A percentile compares a stretch with the other conserved stretches of the same genome.
Conservation (phyloP, 192 early-diverging fungal genomes). For the Podila clonocystis region DNA sequence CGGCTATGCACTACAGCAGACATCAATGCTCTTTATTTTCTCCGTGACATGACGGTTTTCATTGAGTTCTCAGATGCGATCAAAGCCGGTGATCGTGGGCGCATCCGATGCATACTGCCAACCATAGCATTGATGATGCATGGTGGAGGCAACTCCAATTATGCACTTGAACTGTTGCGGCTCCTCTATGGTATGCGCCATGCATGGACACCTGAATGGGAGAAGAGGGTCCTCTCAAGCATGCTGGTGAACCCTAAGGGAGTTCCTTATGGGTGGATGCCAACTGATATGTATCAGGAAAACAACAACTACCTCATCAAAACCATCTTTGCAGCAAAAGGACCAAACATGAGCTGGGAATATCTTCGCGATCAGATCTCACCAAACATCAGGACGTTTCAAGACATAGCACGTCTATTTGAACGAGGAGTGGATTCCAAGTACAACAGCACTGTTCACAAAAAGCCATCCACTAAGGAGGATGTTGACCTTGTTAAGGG, state of each 20-base stretch:
- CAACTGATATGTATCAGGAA: slow-evolving; percentile 25
- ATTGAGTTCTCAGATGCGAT: slow-evolving; percentile 11
- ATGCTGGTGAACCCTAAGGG: slow-evolving; percentile 28
- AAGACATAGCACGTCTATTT: slow-evolving; percentile 12
- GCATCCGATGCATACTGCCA: slow-evolving; percentile 1
- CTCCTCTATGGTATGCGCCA: slow-evolving; percentile 17
- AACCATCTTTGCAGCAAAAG: slow-evolving; percentile 16
- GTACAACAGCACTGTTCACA: slow-evolving; percentile 5
- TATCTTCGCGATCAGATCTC: slow-evolving; percentile 16
- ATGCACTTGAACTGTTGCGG: slow-evolving; percentile 16
- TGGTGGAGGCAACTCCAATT: slow-evolving; percentile 27
- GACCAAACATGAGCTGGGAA: slow-evolving; percentile 29
- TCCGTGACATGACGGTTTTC: slow-evolving; percentile 14
- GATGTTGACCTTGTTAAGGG: slow-evolving; percentile 3
- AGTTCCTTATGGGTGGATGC: slow-evolving; percentile 14
- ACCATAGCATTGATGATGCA: slow-evolving; percentile 26
- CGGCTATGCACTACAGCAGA: slow-evolving; percentile 6
- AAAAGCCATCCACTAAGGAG: neutral
- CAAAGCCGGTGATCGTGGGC: slow-evolving; percentile 18
- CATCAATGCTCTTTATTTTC: slow-evolving; percentile 13
- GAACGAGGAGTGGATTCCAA: slow-evolving; percentile 10
- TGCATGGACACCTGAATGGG: slow-evolving; percentile 17
- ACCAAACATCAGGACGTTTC: slow-evolving; percentile 28
- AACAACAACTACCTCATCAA: slow-evolving; percentile 27
- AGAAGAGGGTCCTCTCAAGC: neutral